Evolutionary conservation across 495 filamentous ascomycete species (phyloP), one percentile per base, ranked within the genome.

Genomic region (Penicillium canescens): DNA sequence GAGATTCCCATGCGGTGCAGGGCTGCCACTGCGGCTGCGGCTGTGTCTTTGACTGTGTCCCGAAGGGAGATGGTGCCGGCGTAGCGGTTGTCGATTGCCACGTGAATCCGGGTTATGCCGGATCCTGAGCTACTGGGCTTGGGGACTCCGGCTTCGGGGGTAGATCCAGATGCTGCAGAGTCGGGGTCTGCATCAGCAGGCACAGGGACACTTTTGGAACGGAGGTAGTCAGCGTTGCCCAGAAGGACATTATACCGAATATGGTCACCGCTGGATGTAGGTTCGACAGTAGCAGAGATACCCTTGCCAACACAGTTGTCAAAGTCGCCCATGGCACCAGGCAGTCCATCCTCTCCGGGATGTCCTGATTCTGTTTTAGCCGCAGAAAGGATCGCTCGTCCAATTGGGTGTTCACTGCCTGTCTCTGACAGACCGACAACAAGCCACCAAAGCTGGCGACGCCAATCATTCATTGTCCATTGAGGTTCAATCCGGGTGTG

Each of bases 381-480:
- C 14, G 83, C 84, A 10, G 73, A 65, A 14, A 92, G 68, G 48
- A 98, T 89, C 4, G 94, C 92, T 60, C 85, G 89, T 20, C 92
- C 94, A 53, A 98, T 87, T 0, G 94, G 94, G 71, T 99, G 94
- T 72, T 99, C 94, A 64, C 90, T 95, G 45, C 89, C 86, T 81
- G 89, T 90, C 67, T 99, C 94, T 2, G 93, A 86, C 5, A 97
- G 86, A 50, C 95, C 95, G 31, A 99, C 84, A 54, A 97, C 80
- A 42, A 89, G 81, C 94, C 94, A 99, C 94, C 94, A 99, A 4
- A 97, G 76, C 38, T 82, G 82, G 47, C 79, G 82, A 42, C 83
- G 83, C 81, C 81, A 85, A 26, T 86, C 82, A 42, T 81, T 84
- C 35, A 78, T 75, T 26, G 81, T 73, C 92, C 92, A 98, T 0